Conservation (phyloP, 768 basidiomycete species). For the Russula olivacea region DNA sequence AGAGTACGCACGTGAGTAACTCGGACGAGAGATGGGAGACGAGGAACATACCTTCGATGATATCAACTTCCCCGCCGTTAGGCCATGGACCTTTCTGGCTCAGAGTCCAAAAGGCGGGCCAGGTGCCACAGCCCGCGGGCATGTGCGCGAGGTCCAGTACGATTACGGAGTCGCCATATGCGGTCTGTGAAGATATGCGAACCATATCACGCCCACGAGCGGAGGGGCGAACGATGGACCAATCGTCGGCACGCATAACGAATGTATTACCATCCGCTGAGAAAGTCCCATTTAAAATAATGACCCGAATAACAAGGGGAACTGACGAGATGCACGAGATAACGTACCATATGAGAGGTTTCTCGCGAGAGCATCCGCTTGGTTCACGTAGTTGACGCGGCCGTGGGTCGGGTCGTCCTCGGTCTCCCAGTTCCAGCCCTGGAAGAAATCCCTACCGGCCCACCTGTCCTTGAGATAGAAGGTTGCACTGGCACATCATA, state of each 20-base stretch:
- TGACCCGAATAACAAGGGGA: not conserved
- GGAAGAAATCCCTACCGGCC: constrained; percentile 41
- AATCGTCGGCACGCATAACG: constrained; percentile 51
- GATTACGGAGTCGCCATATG: constrained; percentile 43
- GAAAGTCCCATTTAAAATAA: not conserved
- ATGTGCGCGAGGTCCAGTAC: constrained; percentile 54
- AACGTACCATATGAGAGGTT: constrained; percentile 46
- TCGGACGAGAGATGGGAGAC: not conserved
- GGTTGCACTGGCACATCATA: constrained; percentile 3
- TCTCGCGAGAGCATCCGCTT: constrained; percentile 34
- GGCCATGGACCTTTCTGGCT: constrained; percentile 53
- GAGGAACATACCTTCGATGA: constrained; percentile 45
- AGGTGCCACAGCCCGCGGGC: constrained; percentile 55
- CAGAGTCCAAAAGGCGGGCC: constrained; percentile 63
- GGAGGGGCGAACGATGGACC: constrained; percentile 33
- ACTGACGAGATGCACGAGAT: not conserved
- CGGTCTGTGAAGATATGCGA: constrained; percentile 43
- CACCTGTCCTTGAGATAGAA: constrained; percentile 19
- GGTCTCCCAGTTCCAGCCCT: constrained; percentile 46
- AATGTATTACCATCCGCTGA: constrained; percentile 42
- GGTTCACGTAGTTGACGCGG: constrained; percentile 52
- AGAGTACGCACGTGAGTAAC: not conserved
- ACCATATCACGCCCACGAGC: constrained; percentile 52
- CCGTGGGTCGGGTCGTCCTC: constrained; percentile 57
- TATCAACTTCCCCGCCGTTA: constrained; percentile 52